A percentile compares a stretch with the other conserved stretches of the same genome.
Evolutionary conservation across 2,329 filamentous ascomycete species (phyloP).

Genomic region (Pestalotiopsis fici): DNA sequence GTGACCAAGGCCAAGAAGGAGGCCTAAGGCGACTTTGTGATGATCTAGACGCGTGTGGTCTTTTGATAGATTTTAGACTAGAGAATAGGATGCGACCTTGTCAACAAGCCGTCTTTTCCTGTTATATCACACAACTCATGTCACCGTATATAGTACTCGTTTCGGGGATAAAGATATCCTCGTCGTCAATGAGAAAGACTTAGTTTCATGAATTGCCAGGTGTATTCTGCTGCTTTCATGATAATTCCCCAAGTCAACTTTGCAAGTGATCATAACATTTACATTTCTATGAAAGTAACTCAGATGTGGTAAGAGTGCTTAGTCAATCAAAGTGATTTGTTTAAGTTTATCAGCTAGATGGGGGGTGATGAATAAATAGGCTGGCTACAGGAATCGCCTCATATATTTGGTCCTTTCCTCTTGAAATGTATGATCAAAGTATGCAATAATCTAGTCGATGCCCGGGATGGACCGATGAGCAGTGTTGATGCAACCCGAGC

Average conservation of each 20-base stretch:
- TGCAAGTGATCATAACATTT: too few relatives aligned
- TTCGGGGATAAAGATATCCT: not conserved
- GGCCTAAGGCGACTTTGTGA: conserved; percentile 17
- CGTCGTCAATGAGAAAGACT: not conserved
- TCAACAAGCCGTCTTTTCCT: not conserved
- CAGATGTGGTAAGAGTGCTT: too few relatives aligned
- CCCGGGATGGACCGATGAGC: too few relatives aligned
- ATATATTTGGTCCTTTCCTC: too few relatives aligned
- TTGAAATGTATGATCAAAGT: too few relatives aligned
- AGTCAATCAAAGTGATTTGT: too few relatives aligned
- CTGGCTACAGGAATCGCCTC: too few relatives aligned
- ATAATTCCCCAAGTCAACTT: too few relatives aligned
- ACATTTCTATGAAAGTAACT: too few relatives aligned
- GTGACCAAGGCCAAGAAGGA: conserved; percentile 54
- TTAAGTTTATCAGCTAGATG: too few relatives aligned
- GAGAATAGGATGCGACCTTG: not conserved
- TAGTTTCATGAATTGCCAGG: not conserved
- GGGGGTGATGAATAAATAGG: too few relatives aligned
- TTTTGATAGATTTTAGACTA: conserved; percentile 15
- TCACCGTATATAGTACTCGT: not conserved
- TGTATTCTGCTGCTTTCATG: not conserved
- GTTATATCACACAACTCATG: not conserved
- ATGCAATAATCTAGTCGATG: too few relatives aligned
- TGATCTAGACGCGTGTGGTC: conserved; percentile 17
- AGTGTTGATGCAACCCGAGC: not conserved